Evolutionary conservation across 352 stramenopile species (phyloP), one percentile per base, ranked within the genome.

Genomic region (Thalassiosira ordinaria): DNA sequence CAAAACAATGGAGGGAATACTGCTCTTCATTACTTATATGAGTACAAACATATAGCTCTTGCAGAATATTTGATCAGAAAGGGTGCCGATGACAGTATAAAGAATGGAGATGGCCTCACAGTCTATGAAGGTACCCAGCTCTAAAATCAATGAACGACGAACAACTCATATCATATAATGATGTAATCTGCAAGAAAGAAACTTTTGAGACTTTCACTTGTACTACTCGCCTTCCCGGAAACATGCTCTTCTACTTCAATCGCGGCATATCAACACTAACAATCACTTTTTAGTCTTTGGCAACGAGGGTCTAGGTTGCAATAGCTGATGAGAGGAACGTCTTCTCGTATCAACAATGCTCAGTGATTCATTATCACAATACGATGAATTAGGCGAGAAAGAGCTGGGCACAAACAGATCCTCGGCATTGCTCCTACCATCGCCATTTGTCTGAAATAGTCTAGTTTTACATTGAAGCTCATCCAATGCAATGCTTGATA

Each of bases 1-100:
- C 95, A 98, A 91, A 98, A 98, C 78, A 78, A 97, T 68, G 91
- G 95, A 60, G 97, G 97, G 39, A 98, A 98, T 86, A 98, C 96
- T 26, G 95, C 93, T 16, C 84, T 99, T 66, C 97, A 99, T 80
- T 99, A 98, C 67, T 92, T 97, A 63, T 91, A 96, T 89, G 95
- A 96, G 82, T 98, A 98, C 90, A 95, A 96, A 41, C 94, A 98
- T 86, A 81, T 64, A 27, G 88, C 92, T 61, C 84, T 99, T 55
- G 95, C 93, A 53, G 95, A 98, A 37, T 99, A 98, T 78, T 69
- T 99, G 67, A 94, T 96, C 69, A 69, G 70, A 57, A 99, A 99
- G 68, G 97, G 96, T 63, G 96, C 96, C 0, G 89, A 97, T 78
- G 95, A 98, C 87, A 94, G 88, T 63, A 92, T 98, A 37, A 82